Percentiles rank a stretch among this genome's conserved stretches.
These are phyloP conservation scores for Coemansia sp. DNA, from an alignment of 192 early-diverging fungal genomes.

Conservation along the genomic window DNA sequence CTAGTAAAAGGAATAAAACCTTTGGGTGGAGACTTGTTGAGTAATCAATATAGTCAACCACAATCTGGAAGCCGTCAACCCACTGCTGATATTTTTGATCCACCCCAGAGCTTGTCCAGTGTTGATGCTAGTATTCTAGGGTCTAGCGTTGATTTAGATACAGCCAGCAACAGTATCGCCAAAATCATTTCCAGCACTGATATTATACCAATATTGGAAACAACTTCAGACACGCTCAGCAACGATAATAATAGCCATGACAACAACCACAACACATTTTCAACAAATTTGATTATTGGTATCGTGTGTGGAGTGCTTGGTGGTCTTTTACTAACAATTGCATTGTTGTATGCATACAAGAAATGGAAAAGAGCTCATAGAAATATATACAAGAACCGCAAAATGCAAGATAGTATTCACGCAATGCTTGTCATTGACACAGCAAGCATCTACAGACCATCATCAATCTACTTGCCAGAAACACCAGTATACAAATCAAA, in stretches of 20 bases:
- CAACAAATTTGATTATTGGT: constrained; percentile 4
- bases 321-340: neutral
- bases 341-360: neutral
- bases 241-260: neutral
- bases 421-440: neutral
- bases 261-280: too few relatives aligned
- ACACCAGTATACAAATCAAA: neutral
- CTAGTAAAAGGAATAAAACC: neutral
- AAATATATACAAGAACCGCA: neutral
- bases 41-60: neutral
- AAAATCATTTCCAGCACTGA: too few relatives aligned
- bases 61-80: too few relatives aligned
- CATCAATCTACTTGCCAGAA: neutral
- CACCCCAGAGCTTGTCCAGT: too few relatives aligned
- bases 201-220: neutral
- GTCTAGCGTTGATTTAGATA: too few relatives aligned
- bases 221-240: too few relatives aligned
- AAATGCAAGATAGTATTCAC: neutral
- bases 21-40: neutral
- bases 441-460: neutral
- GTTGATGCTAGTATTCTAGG: too few relatives aligned
- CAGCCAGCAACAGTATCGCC: too few relatives aligned
- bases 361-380: neutral
- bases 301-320: neutral
- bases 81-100: too few relatives aligned